A percentile compares a stretch with the other conserved stretches of the same genome.
Conservation (phyloP, 2,329 filamentous ascomycete species). For the Penicillium sp. region DNA sequence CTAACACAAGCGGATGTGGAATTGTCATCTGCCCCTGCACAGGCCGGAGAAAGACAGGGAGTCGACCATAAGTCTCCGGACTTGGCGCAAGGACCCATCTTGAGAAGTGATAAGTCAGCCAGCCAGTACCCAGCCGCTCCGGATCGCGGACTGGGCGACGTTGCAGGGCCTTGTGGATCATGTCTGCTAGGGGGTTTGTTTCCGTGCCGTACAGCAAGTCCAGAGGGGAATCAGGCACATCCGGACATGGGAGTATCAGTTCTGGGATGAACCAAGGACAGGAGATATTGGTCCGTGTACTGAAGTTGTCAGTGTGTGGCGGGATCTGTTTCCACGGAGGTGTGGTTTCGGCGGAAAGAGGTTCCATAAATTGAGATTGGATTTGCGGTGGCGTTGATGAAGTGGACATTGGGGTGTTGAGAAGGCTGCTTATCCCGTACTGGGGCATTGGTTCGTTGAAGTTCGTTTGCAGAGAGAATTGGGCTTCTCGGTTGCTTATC, state of each 20-base stretch:
- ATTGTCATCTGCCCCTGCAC: constrained; percentile 18
- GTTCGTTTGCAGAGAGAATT: neutral
- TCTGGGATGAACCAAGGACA: constrained; percentile 20
- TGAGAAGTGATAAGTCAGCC: constrained; percentile 20
- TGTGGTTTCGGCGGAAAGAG: neutral
- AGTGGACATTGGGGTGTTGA: neutral
- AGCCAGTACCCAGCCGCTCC: constrained; percentile 25
- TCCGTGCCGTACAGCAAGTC: constrained; percentile 29
- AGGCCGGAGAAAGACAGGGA: constrained; percentile 21
- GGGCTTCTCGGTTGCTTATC: neutral
- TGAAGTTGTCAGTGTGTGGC: constrained; percentile 18
- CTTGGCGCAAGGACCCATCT: constrained; percentile 25
- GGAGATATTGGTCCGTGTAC: neutral
- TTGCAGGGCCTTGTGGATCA: constrained; percentile 20
- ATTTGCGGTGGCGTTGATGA: neutral
- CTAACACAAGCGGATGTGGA: constrained; percentile 20
- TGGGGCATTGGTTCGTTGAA: neutral
- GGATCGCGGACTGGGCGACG: constrained; percentile 25
- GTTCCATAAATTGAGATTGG: neutral
- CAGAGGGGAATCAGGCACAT: constrained; percentile 21
- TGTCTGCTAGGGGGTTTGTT: constrained; percentile 25
- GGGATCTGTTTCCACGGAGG: constrained; percentile 15
- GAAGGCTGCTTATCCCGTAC: neutral
- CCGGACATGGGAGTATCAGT: constrained; percentile 19
- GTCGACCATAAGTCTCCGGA: constrained; percentile 17